These are phyloP conservation scores for Mortierella antarctica DNA, from an alignment of 192 early-diverging fungal genomes.

Conservation along the genomic window DNA sequence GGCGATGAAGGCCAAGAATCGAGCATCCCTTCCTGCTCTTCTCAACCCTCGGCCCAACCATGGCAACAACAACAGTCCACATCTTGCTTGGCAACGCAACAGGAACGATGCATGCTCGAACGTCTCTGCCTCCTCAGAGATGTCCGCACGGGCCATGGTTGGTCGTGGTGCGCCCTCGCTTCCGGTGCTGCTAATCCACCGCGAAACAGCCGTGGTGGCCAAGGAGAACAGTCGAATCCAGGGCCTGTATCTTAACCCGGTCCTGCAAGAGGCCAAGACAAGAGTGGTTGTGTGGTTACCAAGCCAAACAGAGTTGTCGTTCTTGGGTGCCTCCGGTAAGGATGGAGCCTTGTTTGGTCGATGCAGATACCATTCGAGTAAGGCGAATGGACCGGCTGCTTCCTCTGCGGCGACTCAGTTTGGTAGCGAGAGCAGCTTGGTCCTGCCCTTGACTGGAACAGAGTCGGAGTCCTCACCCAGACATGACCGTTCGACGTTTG, in stretches of 20 bases:
- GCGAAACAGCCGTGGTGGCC: slow-evolving; percentile 21
- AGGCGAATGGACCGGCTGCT: neutral
- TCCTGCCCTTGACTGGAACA: too few relatives aligned
- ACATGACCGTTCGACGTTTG: slow-evolving; percentile 1
- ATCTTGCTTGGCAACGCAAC: neutral
- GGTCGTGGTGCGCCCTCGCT: slow-evolving; percentile 10
- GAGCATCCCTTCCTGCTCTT: slow-evolving; percentile 5
- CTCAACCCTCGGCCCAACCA: neutral
- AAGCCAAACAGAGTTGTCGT: slow-evolving; percentile 34
- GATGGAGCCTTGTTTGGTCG: neutral
- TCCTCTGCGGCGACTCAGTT: too few relatives aligned
- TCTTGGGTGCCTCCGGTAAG: slow-evolving; percentile 11
- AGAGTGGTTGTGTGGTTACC: slow-evolving; percentile 31
- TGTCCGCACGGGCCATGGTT: neutral
- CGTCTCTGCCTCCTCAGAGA: neutral
- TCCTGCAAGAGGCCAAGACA: slow-evolving; percentile 8
- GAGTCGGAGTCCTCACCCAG: neutral
- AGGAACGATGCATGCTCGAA: slow-evolving; percentile 1
- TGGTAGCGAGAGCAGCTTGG: too few relatives aligned
- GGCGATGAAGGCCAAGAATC: neutral
- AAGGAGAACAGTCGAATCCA: slow-evolving; percentile 22
- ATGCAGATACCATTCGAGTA: slow-evolving; percentile 10
- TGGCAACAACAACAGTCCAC: slow-evolving; percentile 1
- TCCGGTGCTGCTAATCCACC: slow-evolving; percentile 34
- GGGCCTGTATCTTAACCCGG: slow-evolving; percentile 23